Base-by-base conservation (phyloP, 768 basidiomycete genomes). In the Megacollybia marginata region DNA sequence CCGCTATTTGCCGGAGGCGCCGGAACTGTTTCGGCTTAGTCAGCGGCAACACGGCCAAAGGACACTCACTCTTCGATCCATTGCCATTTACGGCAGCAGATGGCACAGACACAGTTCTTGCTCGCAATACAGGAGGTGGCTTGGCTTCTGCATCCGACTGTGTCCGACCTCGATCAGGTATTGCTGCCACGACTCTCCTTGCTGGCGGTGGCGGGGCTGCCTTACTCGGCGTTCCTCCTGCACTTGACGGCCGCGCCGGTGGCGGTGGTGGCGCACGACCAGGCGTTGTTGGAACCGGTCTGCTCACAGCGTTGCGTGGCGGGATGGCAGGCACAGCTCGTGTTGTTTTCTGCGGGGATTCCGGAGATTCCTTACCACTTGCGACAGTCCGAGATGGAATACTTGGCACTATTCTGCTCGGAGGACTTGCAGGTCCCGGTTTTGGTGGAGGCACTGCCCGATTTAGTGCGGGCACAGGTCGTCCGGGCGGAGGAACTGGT, bases 1-100 rank as follows among this genome's bases (percentile, higher is more conserved):
- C 88, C 88, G 38, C 75, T 77, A 48, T 73, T 79, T 2, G 88
- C 78, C 20, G 80, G 80, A 6, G 79, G 79, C 4, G 76, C 69
- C 18, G 80, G 75, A 43, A 78, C 78, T 80, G 50, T 4, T 43
- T 51, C 42, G 45, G 13, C 15, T 8, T 16, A 10, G 35, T 40
- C 38, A 13, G 18, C 5, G 38, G 38, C 38, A 13, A 13, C 18
- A 40, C 23, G 23, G 13, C 8, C 4, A 40, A 40, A 40, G 38
- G 23, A 4, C 4, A 40, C 38, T 13, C 18, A 40, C 38, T 40
- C 18, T 40, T 40, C 38, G 15, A 5, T 6, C 4, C 23, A 15
- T 8, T 13, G 38, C 38, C 38, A 40, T 40, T 40, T 15, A 8
- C 5, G 9, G 44, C 5, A 11, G 38, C 15, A 15, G 76, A 75